These are phyloP conservation scores for Lithocarpus polystachyus DNA, from an alignment of 306 rosid species.

Conservation along the genomic window DNA sequence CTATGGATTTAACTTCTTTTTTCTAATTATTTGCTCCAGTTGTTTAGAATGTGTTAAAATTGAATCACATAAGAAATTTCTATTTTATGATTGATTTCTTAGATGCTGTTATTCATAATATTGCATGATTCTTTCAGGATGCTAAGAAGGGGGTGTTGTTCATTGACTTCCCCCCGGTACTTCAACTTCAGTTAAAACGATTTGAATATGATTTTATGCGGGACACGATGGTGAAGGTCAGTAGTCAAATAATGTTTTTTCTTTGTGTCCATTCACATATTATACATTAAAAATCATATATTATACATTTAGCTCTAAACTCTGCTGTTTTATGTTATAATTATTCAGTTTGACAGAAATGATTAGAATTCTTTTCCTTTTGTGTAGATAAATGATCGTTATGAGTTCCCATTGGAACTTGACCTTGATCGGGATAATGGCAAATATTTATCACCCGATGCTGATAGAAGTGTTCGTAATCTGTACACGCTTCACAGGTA, in stretches of 20 bases:
- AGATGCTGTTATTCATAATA: conserved; percentile 12
- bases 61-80: background rate
- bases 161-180: conserved; percentile 96
- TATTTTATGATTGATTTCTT: background rate
- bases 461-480: conserved; percentile 87
- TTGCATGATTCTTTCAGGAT: conserved; percentile 57
- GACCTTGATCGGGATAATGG: conserved; percentile 93
- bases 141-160: conserved; percentile 96
- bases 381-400: conserved; percentile 87
- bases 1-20: background rate
- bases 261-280: conserved; percentile 5
- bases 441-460: conserved; percentile 91
- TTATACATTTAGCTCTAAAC: background rate
- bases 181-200: conserved; percentile 96
- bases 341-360: background rate
- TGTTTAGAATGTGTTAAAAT: background rate
- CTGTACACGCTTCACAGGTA: conserved; percentile 99
- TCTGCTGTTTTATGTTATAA: background rate
- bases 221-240: conserved; percentile 97
- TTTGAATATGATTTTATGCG: conserved; percentile 97
- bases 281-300: background rate
- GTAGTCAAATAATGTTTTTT: conserved; percentile 24
- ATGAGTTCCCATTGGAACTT: conserved; percentile 97
- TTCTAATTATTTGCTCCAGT: background rate
- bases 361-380: background rate